Percentiles rank a stretch among this genome's conserved stretches.
phyloP scores from a whole-genome alignment of 225 moss, liverwort and hornwort genomes.

The Pseudoscleropodium purum region DNA sequence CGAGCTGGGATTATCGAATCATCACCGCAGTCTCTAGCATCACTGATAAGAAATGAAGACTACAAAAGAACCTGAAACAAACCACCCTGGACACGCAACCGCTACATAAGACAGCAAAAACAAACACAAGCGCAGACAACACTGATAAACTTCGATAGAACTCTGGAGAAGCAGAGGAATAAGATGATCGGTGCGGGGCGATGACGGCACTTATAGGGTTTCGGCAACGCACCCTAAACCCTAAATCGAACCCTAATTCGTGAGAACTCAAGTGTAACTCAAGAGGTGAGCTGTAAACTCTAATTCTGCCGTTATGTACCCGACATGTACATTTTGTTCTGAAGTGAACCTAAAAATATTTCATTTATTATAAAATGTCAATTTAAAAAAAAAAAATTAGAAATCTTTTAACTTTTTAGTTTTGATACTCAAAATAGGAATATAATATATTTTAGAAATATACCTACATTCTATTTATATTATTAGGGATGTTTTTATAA shows the following conservation, averaged over 20 bases:
- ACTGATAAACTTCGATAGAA: accelerated
- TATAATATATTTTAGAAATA: neutral
- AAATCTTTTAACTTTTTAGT: neutral
- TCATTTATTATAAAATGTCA: too few species aligned
- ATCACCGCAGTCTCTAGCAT: slow-evolving; percentile 22
- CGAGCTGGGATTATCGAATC: slow-evolving; percentile 73
- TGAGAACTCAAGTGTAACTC: neutral
- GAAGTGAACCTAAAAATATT: too few species aligned
- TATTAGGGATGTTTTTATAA: accelerated
- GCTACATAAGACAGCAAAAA: accelerated
- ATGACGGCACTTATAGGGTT: slow-evolving; percentile 12
- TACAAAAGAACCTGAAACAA: accelerated
- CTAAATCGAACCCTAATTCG: neutral
- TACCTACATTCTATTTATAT: neutral
- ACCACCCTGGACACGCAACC: accelerated
- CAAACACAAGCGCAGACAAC: accelerated
- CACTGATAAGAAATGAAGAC: neutral
- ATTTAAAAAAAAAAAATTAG: too few species aligned
- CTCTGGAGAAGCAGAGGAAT: too few species aligned
- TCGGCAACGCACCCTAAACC: neutral
- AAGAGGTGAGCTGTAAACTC: neutral
- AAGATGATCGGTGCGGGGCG: accelerated
- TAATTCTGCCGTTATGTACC: neutral
- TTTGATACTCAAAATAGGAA: neutral
- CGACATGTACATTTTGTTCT: accelerated